Evolutionary conservation across 2,329 filamentous ascomycete genomes (phyloP).

Genomic region (Cytospora chrysosperma): DNA sequence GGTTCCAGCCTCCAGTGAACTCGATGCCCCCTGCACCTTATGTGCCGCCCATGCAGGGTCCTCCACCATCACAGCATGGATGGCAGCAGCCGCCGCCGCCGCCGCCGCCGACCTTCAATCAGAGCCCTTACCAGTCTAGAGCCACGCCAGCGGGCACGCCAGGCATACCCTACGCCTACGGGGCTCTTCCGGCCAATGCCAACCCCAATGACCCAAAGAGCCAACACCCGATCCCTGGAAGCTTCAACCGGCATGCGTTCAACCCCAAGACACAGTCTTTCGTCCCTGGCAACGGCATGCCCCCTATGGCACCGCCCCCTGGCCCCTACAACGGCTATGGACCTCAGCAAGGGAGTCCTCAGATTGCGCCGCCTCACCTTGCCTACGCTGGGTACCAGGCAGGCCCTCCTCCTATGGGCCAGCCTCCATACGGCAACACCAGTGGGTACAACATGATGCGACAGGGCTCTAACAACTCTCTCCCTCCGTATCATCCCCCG

Average conservation of each 20-base stretch:
- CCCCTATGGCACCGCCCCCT: conserved; percentile 47
- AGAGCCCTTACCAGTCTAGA: conserved; percentile 30
- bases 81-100: conserved; percentile 30
- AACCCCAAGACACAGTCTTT: conserved; percentile 95
- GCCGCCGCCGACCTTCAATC: conserved; percentile 32
- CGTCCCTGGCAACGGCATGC: conserved; percentile 62
- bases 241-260: conserved; percentile 75
- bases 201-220: conserved; percentile 70
- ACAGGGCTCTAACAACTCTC: conserved; percentile 55
- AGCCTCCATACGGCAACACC: conserved; percentile 43
- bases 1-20: conserved; percentile 38
- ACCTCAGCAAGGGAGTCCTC: conserved; percentile 54
- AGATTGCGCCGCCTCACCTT: conserved; percentile 51
- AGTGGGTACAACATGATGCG: conserved; percentile 55
- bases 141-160: conserved; percentile 28
- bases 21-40: conserved; percentile 34
- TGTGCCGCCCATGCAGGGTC: conserved; percentile 35
- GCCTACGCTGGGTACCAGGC: conserved; percentile 50
- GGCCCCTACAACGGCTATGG: conserved; percentile 48
- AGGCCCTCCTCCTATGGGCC: conserved; percentile 34
- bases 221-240: conserved; percentile 82
- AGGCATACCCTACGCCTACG: conserved; percentile 68
- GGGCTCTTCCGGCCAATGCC: conserved; percentile 70
- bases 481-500: conserved; percentile 49
- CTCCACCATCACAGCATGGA: conserved; percentile 36